Base-by-base conservation (phyloP, 2,329 filamentous ascomycete species). In the Pyrenophora teres region DNA sequence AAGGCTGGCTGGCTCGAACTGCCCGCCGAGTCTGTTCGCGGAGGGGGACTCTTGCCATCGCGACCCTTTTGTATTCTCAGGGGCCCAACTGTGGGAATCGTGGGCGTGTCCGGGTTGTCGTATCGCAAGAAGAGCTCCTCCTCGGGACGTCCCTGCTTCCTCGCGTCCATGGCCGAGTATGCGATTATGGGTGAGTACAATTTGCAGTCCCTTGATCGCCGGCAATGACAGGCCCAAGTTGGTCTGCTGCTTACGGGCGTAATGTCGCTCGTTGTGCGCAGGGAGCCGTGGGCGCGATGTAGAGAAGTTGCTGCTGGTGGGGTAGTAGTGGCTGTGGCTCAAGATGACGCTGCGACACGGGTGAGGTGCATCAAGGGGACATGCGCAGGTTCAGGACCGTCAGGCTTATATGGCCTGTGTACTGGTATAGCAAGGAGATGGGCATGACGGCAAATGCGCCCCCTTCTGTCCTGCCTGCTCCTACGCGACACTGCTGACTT, bases 21-120 rank as follows among this genome's bases (percentile, higher is more conserved):
- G 49, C 86, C 87, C 48, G 88, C 86, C 81, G 70, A 90, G 86
- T 75, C 65, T 68, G 72, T 67, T 65, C 65, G 79, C 42, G 82
- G 83, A 63, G 84, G 84, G 40, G 75, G 76, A 52, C 75, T 72
- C 61, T 67, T 76, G 41, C 80, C 76, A 67, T 86, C 83, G 50
- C 87, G 85, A 0, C 57, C 59, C 74, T 95, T 95, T 78, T 87
- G 87, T 72, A 96, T 95, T 68, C 90, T 85, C 75, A 96, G 76
- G 54, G 92, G 92, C 66, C 89, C 89, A 63, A 96, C 83, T 15
- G 89, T 90, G 51, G 91, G 89, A 63, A 96, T 84, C n/a, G 88
- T 90, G 52, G 91, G 89, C 65, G 89, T 91, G 65, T 91, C 86
- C 39, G 75, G 74, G 48, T 74, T 76, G 30, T 59, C 44, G 69